Conservation (phyloP, 805 yeast species). For the Wickerhamiella lipophila region DNA sequence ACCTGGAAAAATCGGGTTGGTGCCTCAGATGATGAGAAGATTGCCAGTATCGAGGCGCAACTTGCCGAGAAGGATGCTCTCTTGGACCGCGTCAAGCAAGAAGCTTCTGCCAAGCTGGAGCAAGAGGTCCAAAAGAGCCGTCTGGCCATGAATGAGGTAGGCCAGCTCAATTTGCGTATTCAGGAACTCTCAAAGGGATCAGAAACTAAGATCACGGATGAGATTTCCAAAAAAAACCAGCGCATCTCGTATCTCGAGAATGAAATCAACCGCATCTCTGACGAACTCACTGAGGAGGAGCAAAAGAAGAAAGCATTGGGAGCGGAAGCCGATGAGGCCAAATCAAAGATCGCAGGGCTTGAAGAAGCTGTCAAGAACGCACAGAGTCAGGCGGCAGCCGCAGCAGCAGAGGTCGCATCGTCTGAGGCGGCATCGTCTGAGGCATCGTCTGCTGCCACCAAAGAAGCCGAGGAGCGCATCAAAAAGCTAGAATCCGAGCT, state of each 20-base stretch:
- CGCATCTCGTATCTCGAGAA: slow-evolving; percentile 26
- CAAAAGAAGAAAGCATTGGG: neutral
- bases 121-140: neutral
- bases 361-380: slow-evolving; percentile 4
- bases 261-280: slow-evolving; percentile 23
- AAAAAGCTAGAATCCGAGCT: slow-evolving; percentile 20
- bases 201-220: slow-evolving; percentile 16
- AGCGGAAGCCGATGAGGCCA: slow-evolving; percentile 14
- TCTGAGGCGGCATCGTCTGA: too few species aligned
- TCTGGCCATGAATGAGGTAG: neutral
- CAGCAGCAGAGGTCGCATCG: too few species aligned
- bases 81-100: neutral
- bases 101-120: slow-evolving; percentile 1
- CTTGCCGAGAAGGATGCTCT: neutral
- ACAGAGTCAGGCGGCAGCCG: neutral
- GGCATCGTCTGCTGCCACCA: slow-evolving; percentile 18
- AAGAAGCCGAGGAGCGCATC: slow-evolving; percentile 22
- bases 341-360: slow-evolving; percentile 1
- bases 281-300: slow-evolving; percentile 21
- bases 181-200: neutral
- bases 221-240: slow-evolving; percentile 19
- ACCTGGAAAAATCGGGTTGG: neutral
- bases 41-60: neutral
- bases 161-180: neutral
- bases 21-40: neutral